Evolutionary conservation across 768 basidiomycete genomes (phyloP), one percentile per base, ranked within the genome.

Genomic region (Lactarius trivialis): DNA sequence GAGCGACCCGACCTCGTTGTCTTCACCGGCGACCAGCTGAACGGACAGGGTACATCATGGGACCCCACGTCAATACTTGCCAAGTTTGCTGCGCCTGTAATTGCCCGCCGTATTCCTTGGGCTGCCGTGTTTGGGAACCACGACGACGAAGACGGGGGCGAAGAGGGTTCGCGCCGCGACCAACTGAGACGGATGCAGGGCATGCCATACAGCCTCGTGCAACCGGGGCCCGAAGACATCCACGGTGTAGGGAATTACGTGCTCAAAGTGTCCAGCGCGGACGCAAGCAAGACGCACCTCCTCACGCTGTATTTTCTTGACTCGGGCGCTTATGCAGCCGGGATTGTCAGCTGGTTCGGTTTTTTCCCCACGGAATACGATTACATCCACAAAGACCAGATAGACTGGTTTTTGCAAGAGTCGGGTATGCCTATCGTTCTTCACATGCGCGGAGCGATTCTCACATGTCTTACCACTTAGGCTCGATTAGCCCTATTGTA

Each of bases 51-150:
- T 14, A 89, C 91, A 0, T 84, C 88, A 0, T 98, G 94, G 90
- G 93, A 97, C 65, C 79, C 91, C 1, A 85, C 86, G 68, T 89
- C 88, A 4, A 88, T 96, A 4, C 76, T 98, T 7, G 88, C 94
- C 15, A 98, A 98, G 74, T 95, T 95, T 69, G 85, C 92, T 0
- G 78, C 77, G 33, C 83, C 85, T 0, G 91, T 90, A 6, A 88
- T 87, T 15, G 83, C 86, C 14, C 81, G 85, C 52, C 74, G 80
- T 24, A 88, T 96, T 39, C 90, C 95, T 0, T 99, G 95, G 95
- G 84, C 92, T 4, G 88, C 86, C 0, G 81, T 98, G 2, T 95
- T 98, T 72, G 96, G 96, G 1, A 98, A 99, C 70, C 96, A 99
- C 72, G 96, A 98, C 67, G 82, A 84, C 49, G 89, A 94, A 63